Conservation (phyloP, 139 green algal species). For the Ostreobium quekettii region DNA sequence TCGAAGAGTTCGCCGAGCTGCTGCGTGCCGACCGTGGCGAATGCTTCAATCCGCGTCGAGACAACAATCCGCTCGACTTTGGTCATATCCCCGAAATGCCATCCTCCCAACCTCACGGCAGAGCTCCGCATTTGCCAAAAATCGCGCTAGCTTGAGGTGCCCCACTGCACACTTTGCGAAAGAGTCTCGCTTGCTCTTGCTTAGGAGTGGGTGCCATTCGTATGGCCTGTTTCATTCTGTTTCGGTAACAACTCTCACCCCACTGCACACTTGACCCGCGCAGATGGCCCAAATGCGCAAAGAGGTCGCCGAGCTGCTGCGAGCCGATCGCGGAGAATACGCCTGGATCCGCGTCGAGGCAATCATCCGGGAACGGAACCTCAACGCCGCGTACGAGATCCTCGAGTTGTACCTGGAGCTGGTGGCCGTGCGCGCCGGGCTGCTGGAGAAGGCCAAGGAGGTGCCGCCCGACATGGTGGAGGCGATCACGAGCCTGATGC, state of each 20-base stretch:
- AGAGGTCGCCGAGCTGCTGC: slow-evolving; percentile 69
- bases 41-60: too few species aligned
- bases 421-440: slow-evolving; percentile 55
- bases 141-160: too few species aligned
- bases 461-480: slow-evolving; percentile 62
- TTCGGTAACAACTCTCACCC: not conserved
- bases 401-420: slow-evolving; percentile 90
- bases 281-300: slow-evolving; percentile 55
- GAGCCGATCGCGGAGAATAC: slow-evolving; percentile 58
- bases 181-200: too few species aligned
- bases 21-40: too few species aligned
- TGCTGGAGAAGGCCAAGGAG: slow-evolving; percentile 63
- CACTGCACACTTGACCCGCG: not conserved
- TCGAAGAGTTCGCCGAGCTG: too few species aligned
- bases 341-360: slow-evolving; percentile 80
- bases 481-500: slow-evolving; percentile 48
- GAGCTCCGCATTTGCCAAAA: too few species aligned
- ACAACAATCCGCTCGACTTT: too few species aligned
- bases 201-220: not conserved
- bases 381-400: slow-evolving; percentile 65
- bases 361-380: slow-evolving; percentile 65
- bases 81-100: too few species aligned
- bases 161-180: too few species aligned
- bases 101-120: too few species aligned
- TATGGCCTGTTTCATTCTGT: not conserved